These are phyloP conservation scores for Chondrostereum purpureum DNA, from an alignment of 1,284 basidiomycete species.

Conservation along the genomic window DNA sequence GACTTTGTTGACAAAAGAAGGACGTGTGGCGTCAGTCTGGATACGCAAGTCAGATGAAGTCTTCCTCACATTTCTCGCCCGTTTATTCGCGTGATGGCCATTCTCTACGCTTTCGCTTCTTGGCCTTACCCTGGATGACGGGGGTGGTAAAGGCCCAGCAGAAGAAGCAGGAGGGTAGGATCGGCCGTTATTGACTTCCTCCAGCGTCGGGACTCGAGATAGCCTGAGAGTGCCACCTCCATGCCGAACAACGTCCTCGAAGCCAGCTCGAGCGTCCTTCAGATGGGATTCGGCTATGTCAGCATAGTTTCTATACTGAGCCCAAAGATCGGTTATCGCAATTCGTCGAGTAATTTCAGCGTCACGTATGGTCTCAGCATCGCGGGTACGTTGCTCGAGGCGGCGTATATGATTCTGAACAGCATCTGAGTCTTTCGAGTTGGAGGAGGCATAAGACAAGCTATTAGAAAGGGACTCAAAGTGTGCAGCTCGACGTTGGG, in stretches of 20 bases:
- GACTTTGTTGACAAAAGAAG: background rate
- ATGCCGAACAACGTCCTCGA: conserved; percentile 39
- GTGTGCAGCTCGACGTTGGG: conserved; percentile 10
- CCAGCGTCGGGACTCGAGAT: conserved; percentile 20
- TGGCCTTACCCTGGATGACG: background rate
- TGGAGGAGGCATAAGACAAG: conserved; percentile 1
- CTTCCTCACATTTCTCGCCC: background rate
- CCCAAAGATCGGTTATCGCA: conserved; percentile 46
- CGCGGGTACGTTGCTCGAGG: conserved; percentile 45
- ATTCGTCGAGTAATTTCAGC: conserved; percentile 48
- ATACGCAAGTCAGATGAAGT: background rate
- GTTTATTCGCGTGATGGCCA: background rate
- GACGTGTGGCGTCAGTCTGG: background rate
- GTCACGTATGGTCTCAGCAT: conserved; percentile 54
- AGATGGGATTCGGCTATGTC: conserved; percentile 36
- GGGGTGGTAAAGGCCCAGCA: background rate
- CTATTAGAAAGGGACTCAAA: conserved; percentile 9
- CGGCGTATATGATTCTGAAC: conserved; percentile 18
- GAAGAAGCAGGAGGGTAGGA: conserved; percentile 1
- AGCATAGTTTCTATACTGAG: conserved; percentile 46
- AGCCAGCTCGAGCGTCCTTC: conserved; percentile 44
- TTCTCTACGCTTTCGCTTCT: background rate
- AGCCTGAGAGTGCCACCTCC: conserved; percentile 36
- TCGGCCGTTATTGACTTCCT: conserved; percentile 10
- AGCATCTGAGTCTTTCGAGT: conserved; percentile 1